Evolutionary conservation across 1,139 yeast species (phyloP).

Genomic region (Trichomonascaceae sp.): DNA sequence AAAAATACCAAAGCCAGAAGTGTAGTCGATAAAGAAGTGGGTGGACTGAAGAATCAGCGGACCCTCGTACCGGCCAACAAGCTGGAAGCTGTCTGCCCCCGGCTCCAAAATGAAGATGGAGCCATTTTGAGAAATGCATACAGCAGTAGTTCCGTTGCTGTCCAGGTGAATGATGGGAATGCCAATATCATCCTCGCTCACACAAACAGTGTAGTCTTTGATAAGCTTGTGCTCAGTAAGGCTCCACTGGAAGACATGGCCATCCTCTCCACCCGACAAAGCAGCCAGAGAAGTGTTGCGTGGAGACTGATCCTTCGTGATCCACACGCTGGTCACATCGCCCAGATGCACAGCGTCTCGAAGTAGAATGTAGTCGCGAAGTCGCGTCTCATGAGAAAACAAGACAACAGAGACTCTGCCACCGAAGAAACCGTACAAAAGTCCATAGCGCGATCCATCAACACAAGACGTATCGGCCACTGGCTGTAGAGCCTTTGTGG

Average conservation of each 20-base stretch:
- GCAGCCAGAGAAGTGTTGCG: conserved; percentile 12
- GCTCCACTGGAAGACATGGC: conserved; percentile 17
- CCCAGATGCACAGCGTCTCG: conserved; percentile 14
- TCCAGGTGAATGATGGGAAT: not conserved
- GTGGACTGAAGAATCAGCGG: not conserved
- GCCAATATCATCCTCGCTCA: conserved; percentile 1
- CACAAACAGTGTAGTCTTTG: conserved; percentile 1
- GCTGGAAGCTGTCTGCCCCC: not conserved
- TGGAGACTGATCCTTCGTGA: conserved; percentile 18
- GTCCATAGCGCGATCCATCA: conserved; percentile 23
- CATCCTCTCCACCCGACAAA: conserved; percentile 18
- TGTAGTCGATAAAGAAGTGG: conserved; percentile 14
- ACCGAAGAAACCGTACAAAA: conserved; percentile 18
- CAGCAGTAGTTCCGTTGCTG: not conserved
- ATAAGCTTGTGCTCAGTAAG: conserved; percentile 8
- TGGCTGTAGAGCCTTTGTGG: conserved; percentile 14
- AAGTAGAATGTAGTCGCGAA: conserved; percentile 17
- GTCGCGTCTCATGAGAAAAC: conserved; percentile 21
- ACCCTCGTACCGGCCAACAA: not conserved
- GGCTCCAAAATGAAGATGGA: not conserved
- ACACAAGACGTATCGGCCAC: conserved; percentile 11
- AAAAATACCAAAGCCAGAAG: conserved; percentile 11
- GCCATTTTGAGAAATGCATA: not conserved
- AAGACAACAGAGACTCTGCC: conserved; percentile 18
- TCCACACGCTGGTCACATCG: conserved; percentile 21